Evolutionary conservation across 768 basidiomycete species (phyloP), one percentile per base, ranked within the genome.

Genomic region (Pleurotus eryngii): DNA sequence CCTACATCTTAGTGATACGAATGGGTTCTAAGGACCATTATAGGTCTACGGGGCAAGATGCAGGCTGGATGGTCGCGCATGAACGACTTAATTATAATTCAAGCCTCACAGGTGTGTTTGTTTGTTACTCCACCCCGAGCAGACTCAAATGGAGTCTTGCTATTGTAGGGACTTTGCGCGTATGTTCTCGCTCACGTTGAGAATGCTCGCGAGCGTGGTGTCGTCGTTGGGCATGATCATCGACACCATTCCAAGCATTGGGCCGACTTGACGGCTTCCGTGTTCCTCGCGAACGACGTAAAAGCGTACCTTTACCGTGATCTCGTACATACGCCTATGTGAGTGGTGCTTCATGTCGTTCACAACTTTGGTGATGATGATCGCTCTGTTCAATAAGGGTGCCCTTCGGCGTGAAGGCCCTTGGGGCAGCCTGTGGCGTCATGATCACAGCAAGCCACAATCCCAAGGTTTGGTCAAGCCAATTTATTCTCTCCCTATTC

Each of bases 401-500:
- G 1, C 93, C 93, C 0, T 95, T 92, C 68, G 80, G 82, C 24
- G 79, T 93, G 12, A 85, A 83, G 62, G 74, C 70, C 50, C 65
- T 91, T 46, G 74, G 74, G 9, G 91, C 92, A 3, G 86, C 87
- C 1, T 87, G 88, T 59, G 93, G 93, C 17, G 83, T 95, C 2
- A 95, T 95, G 93, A 89, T 95, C 49, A 95, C 93, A 87, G 91
- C 92, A 2, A 90, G 87, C 59, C 93, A 95, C 65, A 95, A 95
- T 66, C 93, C 92, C 0, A 93, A 92, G 82, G 89, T 86, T 35
- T 35, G 30, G 30, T 8, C 30, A 35, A 11, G 39, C 35, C 40
- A 2, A 0, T 35, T 6, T 38, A 3, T 56, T 20, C 20, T 24
- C 11, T 9, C 22, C 30, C 14, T 20, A 11, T 49, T 30, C n/a